Percentiles rank a stretch among this genome's conserved stretches.
phyloP scores from a whole-genome alignment of 2,329 filamentous ascomycete species.

The Aspergillus ibericus region DNA sequence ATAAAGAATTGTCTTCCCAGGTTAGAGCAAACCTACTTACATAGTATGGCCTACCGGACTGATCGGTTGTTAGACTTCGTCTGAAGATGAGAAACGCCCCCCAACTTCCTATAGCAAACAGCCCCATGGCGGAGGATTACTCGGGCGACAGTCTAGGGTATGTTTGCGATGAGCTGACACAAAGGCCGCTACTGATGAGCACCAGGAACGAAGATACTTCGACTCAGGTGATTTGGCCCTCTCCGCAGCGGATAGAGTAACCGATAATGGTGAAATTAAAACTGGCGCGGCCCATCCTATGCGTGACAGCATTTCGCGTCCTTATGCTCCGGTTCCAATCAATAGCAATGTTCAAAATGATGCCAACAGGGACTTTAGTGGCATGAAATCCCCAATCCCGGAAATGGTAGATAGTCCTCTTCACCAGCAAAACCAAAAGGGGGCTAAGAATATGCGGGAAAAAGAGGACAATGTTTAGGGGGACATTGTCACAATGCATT shows the following conservation, averaged over 20 bases:
- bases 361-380: conserved; percentile 20
- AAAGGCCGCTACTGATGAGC: conserved; percentile 6
- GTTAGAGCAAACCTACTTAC: neutral
- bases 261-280: conserved; percentile 24
- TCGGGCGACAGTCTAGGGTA: neutral
- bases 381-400: neutral
- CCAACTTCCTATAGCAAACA: conserved; percentile 5
- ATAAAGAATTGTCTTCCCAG: neutral
- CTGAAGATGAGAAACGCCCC: conserved; percentile 14
- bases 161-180: neutral
- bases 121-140: neutral
- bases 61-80: conserved; percentile 8
- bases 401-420: neutral
- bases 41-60: neutral
- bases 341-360: conserved; percentile 25
- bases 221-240: conserved; percentile 33
- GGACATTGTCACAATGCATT: neutral
- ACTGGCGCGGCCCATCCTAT: conserved; percentile 27
- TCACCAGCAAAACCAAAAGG: neutral
- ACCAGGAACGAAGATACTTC: conserved; percentile 30
- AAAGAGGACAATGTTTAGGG: neutral
- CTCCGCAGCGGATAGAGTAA: conserved; percentile 22
- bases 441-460: neutral
- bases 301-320: conserved; percentile 30
- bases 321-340: conserved; percentile 26